A percentile compares a stretch with the other conserved stretches of the same genome.
These are phyloP conservation scores for Acacia crassicarpa DNA, from an alignment of 306 rosid species.

Conservation along the genomic window DNA sequence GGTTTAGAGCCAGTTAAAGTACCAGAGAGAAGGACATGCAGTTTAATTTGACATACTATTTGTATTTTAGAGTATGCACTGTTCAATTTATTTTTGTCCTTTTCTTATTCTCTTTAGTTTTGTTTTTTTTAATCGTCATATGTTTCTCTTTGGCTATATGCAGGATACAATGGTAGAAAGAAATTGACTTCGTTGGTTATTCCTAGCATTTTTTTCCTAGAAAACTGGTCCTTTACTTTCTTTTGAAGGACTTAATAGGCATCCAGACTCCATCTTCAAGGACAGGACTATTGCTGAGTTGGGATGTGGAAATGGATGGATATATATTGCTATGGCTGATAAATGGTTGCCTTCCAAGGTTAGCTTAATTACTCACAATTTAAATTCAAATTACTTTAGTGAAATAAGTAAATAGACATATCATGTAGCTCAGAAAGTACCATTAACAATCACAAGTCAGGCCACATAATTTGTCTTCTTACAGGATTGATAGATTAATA, in stretches of 20 bases:
- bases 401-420: not conserved
- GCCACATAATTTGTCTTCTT: not conserved
- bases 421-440: not conserved
- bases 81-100: not conserved
- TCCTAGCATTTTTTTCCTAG: constrained; percentile 94
- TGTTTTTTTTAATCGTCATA: no score
- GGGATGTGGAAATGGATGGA: constrained; percentile 99
- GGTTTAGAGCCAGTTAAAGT: no score
- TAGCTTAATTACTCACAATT: not conserved
- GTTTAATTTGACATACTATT: no score
- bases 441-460: not conserved
- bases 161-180: constrained; percentile 80
- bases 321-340: constrained; percentile 94
- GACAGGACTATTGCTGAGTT: constrained; percentile 82
- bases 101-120: not conserved
- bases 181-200: constrained; percentile 91
- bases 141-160: constrained; percentile 10
- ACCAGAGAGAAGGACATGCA: no score
- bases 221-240: constrained; percentile 97
- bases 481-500: not conserved
- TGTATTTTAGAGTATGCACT: no score
- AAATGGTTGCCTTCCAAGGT: constrained; percentile 94
- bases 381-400: not conserved
- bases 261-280: constrained; percentile 81
- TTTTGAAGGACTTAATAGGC: constrained; percentile 89